These are phyloP conservation scores for Phlyctochytrium planicorne DNA, from an alignment of 192 early-diverging fungal species.

Conservation along the genomic window DNA sequence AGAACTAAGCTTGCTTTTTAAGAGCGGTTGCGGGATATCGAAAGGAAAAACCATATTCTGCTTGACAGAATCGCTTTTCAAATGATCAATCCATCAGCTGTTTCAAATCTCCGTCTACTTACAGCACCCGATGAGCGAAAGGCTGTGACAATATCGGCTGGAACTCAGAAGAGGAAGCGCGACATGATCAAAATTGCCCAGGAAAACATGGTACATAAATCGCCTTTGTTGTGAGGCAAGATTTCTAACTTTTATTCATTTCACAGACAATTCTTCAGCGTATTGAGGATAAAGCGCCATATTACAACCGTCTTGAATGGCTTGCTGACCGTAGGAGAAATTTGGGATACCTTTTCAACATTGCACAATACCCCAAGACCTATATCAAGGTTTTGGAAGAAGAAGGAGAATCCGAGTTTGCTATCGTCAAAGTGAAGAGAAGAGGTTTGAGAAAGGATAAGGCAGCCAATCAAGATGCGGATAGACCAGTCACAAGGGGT, in stretches of 20 bases:
- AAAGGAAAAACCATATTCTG: constrained; percentile 50
- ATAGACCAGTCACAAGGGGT: background rate
- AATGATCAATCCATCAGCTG: constrained; percentile 32
- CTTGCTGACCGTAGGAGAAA: constrained; percentile 38
- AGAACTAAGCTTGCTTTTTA: background rate
- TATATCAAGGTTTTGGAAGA: constrained; percentile 36
- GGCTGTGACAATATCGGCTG: constrained; percentile 11
- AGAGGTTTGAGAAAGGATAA: too few species aligned
- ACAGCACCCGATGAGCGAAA: constrained; percentile 11
- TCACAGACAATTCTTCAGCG: constrained; percentile 42
- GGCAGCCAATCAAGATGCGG: too few species aligned
- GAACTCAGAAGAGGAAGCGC: constrained; percentile 25
- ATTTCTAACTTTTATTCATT: background rate
- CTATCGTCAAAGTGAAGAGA: background rate
- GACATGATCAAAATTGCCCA: constrained; percentile 26
- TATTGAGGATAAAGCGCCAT: constrained; percentile 46
- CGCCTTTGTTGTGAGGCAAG: background rate
- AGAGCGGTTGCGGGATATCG: constrained; percentile 48
- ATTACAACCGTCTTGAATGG: constrained; percentile 45
- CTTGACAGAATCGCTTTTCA: constrained; percentile 50
- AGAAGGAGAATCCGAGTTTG: constrained; percentile 15
- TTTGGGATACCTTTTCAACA: constrained; percentile 48
- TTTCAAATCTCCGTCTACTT: constrained; percentile 19
- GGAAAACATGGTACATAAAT: constrained; percentile 30
- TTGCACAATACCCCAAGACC: constrained; percentile 42